Evolutionary conservation across 192 early-diverging fungal species (phyloP).

Genomic region (Coemansia sp.): DNA sequence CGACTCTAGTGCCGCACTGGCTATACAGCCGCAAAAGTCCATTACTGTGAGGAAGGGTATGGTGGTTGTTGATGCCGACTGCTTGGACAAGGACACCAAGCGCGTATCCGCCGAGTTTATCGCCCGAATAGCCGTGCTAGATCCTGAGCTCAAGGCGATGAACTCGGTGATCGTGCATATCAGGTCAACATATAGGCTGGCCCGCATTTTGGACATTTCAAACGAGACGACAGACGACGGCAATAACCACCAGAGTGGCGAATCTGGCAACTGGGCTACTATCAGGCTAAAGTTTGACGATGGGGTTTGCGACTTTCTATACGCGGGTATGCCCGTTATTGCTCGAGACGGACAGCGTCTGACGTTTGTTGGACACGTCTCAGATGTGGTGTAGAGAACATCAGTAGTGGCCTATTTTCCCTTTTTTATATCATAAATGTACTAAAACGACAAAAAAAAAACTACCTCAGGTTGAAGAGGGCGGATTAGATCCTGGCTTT

Average conservation of each 20-base stretch:
- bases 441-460: neutral
- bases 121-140: conserved; percentile 33
- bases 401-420: neutral
- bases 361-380: conserved; percentile 43
- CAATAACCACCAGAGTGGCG: neutral
- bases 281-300: conserved; percentile 41
- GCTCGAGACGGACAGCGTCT: conserved; percentile 47
- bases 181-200: conserved; percentile 40
- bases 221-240: conserved; percentile 1
- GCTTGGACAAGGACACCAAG: conserved; percentile 7
- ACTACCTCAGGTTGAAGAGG: neutral
- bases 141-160: conserved; percentile 13
- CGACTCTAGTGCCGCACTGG: conserved; percentile 78
- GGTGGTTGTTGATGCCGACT: conserved; percentile 54
- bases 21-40: conserved; percentile 57
- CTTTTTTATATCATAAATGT: neutral
- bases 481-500: neutral
- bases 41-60: conserved; percentile 57
- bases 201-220: conserved; percentile 31
- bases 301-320: conserved; percentile 30
- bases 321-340: conserved; percentile 40
- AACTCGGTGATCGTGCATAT: conserved; percentile 44
- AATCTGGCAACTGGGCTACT: neutral
- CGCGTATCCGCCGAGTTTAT: conserved; percentile 35
- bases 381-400: conserved; percentile 7